Base-by-base conservation (phyloP, 345 rosid genomes). In the Capsella bursapastoris region DNA sequence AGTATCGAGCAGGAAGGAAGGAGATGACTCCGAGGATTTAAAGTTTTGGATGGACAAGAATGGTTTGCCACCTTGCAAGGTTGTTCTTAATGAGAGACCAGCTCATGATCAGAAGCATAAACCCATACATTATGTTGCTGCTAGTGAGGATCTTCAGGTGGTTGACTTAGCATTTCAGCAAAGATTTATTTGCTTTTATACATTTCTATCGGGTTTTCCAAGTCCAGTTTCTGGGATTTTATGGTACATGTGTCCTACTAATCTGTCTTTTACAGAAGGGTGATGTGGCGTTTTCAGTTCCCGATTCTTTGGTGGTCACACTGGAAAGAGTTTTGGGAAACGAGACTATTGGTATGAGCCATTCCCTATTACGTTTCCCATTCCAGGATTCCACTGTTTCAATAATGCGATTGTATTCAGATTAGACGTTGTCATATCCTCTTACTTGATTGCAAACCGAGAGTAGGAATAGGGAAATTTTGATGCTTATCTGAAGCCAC, bases 261-360 rank as follows among this genome's bases (percentile, higher is more conserved):
- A 31, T 7, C 22, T 43, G 2, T 8, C 7, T 57, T 44, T 70
- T 57, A 35, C 82, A 90, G 97, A 89, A 80, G 12, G 97, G 95
- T 16, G 98, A 88, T 67, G 93, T 87, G 56, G 97, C 89, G 6
- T 88, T 91, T 79, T 94, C 90, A 8, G 96, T 94, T 71, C 96
- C 96, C 15, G 82, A 88, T 76, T 86, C 96, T 7, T 77, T 94
- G 80, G 91, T 94, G 34, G 98, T 91, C 73, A 94, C 98, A 18
- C 91, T 94, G 2, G 98, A 91, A 78, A 87, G 98, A 86, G 98
- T 94, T 3, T 63, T 94, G 75, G 98, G 98, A 57, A 94, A 94
- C 67, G 96, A 94, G 88, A 87, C 88, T 70, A 78, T 94, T 65
- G 98, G 98, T 94, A 91, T 79, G 79, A 78, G 79, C 78, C 82